Conservation (phyloP, 2,329 filamentous ascomycete species). For the Mollisia scopiformis region DNA sequence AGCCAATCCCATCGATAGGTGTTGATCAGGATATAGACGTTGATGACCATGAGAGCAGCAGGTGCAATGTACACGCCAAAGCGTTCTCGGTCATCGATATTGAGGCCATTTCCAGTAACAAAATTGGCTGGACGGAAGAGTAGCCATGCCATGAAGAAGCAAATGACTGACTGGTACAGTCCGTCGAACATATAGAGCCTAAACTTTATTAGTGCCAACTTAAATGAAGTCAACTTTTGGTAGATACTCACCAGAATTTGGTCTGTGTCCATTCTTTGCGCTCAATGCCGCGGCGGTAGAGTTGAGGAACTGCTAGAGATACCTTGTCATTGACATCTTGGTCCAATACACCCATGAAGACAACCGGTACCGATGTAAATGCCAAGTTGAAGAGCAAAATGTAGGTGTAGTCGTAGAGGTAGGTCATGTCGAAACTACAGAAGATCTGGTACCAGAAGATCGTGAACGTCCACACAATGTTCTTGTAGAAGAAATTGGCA, state of each 20-base stretch:
- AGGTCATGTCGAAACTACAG: conserved; percentile 94
- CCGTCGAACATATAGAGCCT: conserved; percentile 95
- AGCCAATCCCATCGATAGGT: conserved; percentile 99
- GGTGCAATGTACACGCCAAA: conserved; percentile 88
- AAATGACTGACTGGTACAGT: conserved; percentile 90
- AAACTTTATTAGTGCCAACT: conserved; percentile 34
- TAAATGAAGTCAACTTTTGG: conserved; percentile 17
- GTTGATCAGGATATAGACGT: conserved; percentile 93
- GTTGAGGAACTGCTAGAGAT: conserved; percentile 89
- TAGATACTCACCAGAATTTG: conserved; percentile 84
- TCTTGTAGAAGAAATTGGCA: conserved; percentile 99
- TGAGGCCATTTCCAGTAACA: conserved; percentile 71
- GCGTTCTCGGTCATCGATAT: conserved; percentile 77
- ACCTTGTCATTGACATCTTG: conserved; percentile 96
- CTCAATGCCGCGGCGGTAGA: conserved; percentile 95
- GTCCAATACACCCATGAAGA: conserved; percentile 94
- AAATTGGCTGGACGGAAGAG: conserved; percentile 72
- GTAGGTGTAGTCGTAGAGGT: conserved; percentile 97
- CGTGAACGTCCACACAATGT: conserved; percentile 94
- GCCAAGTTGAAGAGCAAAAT: conserved; percentile 95
- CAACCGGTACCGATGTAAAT: conserved; percentile 93
- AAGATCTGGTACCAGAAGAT: conserved; percentile 99
- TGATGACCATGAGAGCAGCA: conserved; percentile 85
- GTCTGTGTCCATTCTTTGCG: conserved; percentile 92
- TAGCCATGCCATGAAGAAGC: conserved; percentile 90